Evolutionary conservation across 768 basidiomycete species (phyloP).

Genomic region (Amylocystis lapponica): DNA sequence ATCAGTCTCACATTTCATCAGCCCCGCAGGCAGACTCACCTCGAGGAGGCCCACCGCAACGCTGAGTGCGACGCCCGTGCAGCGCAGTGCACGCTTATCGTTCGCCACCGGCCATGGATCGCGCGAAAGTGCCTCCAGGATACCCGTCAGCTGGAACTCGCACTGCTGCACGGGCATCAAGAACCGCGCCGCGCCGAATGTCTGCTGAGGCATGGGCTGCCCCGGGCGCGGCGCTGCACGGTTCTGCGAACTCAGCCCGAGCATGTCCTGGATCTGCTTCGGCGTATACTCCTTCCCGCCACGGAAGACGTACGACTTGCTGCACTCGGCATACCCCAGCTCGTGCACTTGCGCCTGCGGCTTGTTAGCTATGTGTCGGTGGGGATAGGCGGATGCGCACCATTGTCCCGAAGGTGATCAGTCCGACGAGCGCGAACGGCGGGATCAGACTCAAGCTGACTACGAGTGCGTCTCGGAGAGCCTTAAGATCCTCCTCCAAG

Average conservation of each 20-base stretch:
- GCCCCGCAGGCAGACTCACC: too few species aligned
- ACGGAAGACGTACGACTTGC: slow-evolving; percentile 98
- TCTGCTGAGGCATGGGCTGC: slow-evolving; percentile 73
- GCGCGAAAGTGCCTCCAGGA: slow-evolving; percentile 79
- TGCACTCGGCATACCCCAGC: slow-evolving; percentile 92
- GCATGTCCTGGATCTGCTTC: slow-evolving; percentile 98
- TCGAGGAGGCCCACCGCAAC: slow-evolving; percentile 92
- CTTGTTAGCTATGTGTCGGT: neutral
- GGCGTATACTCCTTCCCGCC: slow-evolving; percentile 94
- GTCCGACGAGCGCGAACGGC: slow-evolving; percentile 88
- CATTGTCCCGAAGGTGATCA: slow-evolving; percentile 98
- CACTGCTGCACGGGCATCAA: slow-evolving; percentile 86
- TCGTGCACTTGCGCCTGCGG: slow-evolving; percentile 96
- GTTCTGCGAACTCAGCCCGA: slow-evolving; percentile 73
- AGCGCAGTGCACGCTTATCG: slow-evolving; percentile 88
- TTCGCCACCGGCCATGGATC: slow-evolving; percentile 98
- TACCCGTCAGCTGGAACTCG: slow-evolving; percentile 94
- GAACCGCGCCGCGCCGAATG: slow-evolving; percentile 86
- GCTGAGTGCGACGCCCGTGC: slow-evolving; percentile 91
- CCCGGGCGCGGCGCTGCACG: slow-evolving; percentile 85
- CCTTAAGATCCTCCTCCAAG: slow-evolving; percentile 93
- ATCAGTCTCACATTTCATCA: too few species aligned
- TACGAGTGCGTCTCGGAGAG: slow-evolving; percentile 89
- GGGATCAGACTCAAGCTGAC: slow-evolving; percentile 91
- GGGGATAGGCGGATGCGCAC: slow-evolving; percentile 37